A percentile compares a stretch with the other conserved stretches of the same genome.
phyloP scores from a whole-genome alignment of 371 early-diverging fungal genomes.

The Mortierella sp. region DNA sequence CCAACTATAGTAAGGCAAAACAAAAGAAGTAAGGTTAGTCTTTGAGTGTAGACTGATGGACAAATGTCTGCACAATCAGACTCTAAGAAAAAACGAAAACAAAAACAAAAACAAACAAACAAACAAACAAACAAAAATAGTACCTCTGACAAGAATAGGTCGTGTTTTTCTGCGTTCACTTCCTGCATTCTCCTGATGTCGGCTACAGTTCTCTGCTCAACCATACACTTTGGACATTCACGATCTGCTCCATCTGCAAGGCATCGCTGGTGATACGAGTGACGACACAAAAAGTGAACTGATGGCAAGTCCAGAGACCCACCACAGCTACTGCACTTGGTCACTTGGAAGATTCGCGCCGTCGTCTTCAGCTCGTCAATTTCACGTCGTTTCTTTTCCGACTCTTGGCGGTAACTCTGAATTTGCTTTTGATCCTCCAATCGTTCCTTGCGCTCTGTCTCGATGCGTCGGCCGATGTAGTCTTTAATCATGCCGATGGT shows the following conservation, averaged over 20 bases:
- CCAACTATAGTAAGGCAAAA: constrained; percentile 59
- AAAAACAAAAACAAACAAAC: not conserved
- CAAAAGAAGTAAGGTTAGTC: no score
- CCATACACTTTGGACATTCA: constrained; percentile 90
- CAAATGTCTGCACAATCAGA: no score
- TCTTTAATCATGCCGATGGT: constrained; percentile 87
- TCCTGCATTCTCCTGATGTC: constrained; percentile 84
- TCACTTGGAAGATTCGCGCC: constrained; percentile 86
- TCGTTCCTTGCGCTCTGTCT: constrained; percentile 72
- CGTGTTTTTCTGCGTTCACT: constrained; percentile 78
- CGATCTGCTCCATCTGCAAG: constrained; percentile 76
- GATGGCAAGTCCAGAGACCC: constrained; percentile 90
- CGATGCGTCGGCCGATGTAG: constrained; percentile 82
- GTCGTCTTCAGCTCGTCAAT: constrained; percentile 83
- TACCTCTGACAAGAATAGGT: constrained; percentile 83
- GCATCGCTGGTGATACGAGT: constrained; percentile 93
- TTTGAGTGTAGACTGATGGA: no score
- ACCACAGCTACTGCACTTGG: constrained; percentile 86
- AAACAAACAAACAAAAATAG: not conserved
- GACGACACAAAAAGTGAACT: constrained; percentile 92
- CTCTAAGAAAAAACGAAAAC: constrained; percentile 1
- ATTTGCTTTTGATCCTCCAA: constrained; percentile 73
- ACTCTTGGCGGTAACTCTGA: constrained; percentile 81
- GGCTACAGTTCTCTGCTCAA: constrained; percentile 82
- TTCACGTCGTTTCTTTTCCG: constrained; percentile 77